Evolutionary conservation across 768 basidiomycete genomes (phyloP), one percentile per base, ranked within the genome.

Genomic region (Strobilomyces dryophilus): DNA sequence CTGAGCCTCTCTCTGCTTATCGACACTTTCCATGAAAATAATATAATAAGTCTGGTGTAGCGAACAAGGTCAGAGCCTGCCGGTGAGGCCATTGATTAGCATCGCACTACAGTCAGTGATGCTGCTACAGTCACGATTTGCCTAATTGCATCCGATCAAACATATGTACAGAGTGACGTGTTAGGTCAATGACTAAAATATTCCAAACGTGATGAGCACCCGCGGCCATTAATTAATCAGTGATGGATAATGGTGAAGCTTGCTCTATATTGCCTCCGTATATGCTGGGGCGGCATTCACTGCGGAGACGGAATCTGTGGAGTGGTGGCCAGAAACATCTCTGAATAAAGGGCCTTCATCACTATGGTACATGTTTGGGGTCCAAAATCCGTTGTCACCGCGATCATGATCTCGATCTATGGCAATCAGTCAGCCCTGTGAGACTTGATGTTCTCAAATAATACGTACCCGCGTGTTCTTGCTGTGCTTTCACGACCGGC

Each of bases 401-500:
- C n/a, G 15, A 29, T 27, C 32, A 46, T 14, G 6, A 56, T 21
- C 54, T 56, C 54, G 1, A 57, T 20, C 55, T 56, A 14, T 36
- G 29, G 18, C 14, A 11, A 34, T 14, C 50, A 24, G 9, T 51
- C 27, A 45, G 26, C n/a, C 18, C 8, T 9, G 1, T 4, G 0
- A 1, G 11, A 42, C 18, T 2, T 2, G 18, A 0, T 17, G 15
- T 29, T 17, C n/a, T 9, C 20, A n/a, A 18, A 15, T 7, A 54
- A 60, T 60, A 24, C 2, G 24, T 24, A 60, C 58, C 52, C 51
- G 57, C 17, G 37, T 12, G 10, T 48, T 41, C 43, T 51, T 34
- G 35, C 1, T 27, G 8, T 17, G 35, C 17, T 44, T 29, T 39
- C 50, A 14, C 40, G 26, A 17, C 7, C 9, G 1, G 17, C 17